Conservation (phyloP, 148 eudicot species). For the Chenopodium quinoa region DNA sequence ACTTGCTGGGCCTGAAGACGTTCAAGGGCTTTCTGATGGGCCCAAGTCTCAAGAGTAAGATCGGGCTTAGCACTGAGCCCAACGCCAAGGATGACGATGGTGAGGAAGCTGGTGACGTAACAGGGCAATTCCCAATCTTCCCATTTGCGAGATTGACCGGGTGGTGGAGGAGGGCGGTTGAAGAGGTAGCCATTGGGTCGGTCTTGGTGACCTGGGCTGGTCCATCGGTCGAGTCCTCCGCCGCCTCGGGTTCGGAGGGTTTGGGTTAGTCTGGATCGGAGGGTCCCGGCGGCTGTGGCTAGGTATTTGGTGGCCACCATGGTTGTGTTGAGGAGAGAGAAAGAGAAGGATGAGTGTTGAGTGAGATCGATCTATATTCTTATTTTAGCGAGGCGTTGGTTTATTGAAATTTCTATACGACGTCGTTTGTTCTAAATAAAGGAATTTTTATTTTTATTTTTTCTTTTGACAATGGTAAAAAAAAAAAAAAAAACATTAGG, state of each 20-base stretch:
- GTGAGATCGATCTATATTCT: conserved; percentile 12
- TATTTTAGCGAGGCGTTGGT: background rate
- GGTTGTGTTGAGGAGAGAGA: background rate
- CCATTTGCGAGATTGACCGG: conserved; percentile 83
- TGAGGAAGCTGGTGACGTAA: conserved; percentile 88
- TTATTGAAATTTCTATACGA: too few relatives aligned
- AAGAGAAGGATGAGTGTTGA: background rate
- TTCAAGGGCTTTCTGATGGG: conserved; percentile 87
- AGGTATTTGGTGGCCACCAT: conserved; percentile 24
- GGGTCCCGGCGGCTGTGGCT: conserved; percentile 22
- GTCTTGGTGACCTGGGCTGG: conserved; percentile 86
- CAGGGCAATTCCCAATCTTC: conserved; percentile 99
- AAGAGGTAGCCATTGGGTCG: conserved; percentile 89
- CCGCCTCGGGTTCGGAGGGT: conserved; percentile 55
- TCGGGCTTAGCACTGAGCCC: conserved; percentile 94
- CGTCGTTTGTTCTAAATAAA: too few relatives aligned
- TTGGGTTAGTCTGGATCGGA: conserved; percentile 45
- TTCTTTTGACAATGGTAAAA: too few relatives aligned
- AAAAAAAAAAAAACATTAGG: too few relatives aligned
- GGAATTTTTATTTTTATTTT: too few relatives aligned
- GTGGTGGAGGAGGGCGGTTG: conserved; percentile 70
- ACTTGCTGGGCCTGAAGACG: conserved; percentile 51
- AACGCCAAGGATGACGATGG: conserved; percentile 91
- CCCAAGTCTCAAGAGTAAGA: conserved; percentile 96
- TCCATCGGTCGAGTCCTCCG: conserved; percentile 57